A percentile compares a stretch with the other conserved stretches of the same genome.
These are phyloP conservation scores for Trichosporon asahii DNA, from an alignment of 1,284 basidiomycete genomes.

Conservation along the genomic window DNA sequence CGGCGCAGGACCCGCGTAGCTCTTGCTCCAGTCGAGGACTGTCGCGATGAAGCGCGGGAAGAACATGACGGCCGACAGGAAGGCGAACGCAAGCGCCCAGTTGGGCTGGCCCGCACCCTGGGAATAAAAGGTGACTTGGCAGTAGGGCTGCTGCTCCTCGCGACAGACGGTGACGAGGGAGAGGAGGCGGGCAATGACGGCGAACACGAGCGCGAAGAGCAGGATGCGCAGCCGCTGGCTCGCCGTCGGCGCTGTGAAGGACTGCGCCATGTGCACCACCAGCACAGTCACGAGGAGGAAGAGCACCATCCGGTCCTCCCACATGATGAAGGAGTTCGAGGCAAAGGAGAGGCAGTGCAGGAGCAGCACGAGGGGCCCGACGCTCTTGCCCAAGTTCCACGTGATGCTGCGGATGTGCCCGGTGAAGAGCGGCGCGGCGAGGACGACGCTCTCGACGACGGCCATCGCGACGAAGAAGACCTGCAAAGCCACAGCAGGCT, in stretches of 20 bases:
- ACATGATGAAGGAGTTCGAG: constrained; percentile 92
- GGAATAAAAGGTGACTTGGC: constrained; percentile 79
- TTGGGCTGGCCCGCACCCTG: constrained; percentile 65
- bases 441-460: constrained; percentile 38
- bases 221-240: constrained; percentile 73
- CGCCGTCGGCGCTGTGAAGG: constrained; percentile 62
- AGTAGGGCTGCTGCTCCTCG: constrained; percentile 88
- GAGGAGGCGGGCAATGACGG: constrained; percentile 69
- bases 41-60: constrained; percentile 62
- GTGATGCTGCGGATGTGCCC: constrained; percentile 17
- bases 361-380: constrained; percentile 58
- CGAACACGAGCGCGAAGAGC: constrained; percentile 64
- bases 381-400: constrained; percentile 32
- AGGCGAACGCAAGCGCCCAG: constrained; percentile 58
- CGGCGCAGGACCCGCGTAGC: constrained; percentile 68
- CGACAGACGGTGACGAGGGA: constrained; percentile 78
- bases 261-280: constrained; percentile 60
- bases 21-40: constrained; percentile 66
- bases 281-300: constrained; percentile 65
- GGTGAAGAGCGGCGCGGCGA: constrained; percentile 31
- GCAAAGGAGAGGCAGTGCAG: constrained; percentile 71
- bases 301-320: constrained; percentile 81
- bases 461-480: constrained; percentile 30
- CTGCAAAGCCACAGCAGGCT: constrained; percentile 56
- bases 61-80: constrained; percentile 58